Base-by-base conservation (phyloP, 805 yeast species). In the Yamadazyma ubonensis region DNA sequence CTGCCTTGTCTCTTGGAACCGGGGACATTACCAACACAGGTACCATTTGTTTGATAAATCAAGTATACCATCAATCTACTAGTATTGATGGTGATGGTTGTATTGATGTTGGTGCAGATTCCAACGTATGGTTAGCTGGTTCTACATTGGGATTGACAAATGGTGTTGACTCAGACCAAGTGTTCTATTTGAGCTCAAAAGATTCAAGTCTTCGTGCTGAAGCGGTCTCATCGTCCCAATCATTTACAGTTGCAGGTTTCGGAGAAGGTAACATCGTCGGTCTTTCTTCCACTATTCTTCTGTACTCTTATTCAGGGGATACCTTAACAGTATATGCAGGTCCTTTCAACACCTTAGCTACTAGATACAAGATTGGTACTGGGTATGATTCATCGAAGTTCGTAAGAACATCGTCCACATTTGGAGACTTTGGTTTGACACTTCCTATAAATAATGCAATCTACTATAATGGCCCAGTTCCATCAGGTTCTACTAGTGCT, bases 41-140 rank as follows among this genome's bases (percentile, higher is more conserved):
- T 39, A 48, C 51, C 16, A 58, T 60, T 38, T 60, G 65, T 46
- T 49, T 60, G 39, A 42, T 44, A 21, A 52, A 56, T 33, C 43
- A 45, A 32, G 45, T 37, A n/a, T 60, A 52, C 39, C 37, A 44
- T 7, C 62, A 55, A 46, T 43, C 53, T 10, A 48, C 57, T 15
- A 36, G 17, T 21, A 48, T 60, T 26, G 7, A 22, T 0, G 64
- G 64, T 30, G 35, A 36, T 18, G 65, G 65, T 36, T 60, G 65
- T 49, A 43, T 54, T 22, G 43, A 53, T 22, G 43, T 52, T 38
- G 52, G 52, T 29, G 28, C 21, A 3, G 48, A 48, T 19, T 46
- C 57, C 10, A 47, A 48, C 25, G 44, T 52, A 5, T 39, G 39
- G n/a, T 39, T 51, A 9, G 40, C 49, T 10, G 40, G 35, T 4